Evolutionary conservation across 495 filamentous ascomycete genomes (phyloP), one percentile per base, ranked within the genome.

Genomic region (Neurospora sp.): DNA sequence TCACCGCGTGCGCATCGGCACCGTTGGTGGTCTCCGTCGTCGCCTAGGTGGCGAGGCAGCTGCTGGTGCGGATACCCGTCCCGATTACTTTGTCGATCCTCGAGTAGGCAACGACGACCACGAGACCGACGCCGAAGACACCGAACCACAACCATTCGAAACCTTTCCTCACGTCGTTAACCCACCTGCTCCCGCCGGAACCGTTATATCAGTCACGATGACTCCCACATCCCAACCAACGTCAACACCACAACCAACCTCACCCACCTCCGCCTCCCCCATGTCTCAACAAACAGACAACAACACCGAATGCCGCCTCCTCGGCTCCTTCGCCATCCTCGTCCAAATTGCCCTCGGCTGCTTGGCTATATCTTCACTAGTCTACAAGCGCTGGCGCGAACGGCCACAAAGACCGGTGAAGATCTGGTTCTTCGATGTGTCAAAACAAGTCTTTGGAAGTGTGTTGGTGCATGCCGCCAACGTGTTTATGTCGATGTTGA

Each of bases 381-480:
- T 98, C 20, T 97, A 90, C 82, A 99, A 99, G 83, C 88, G 96
- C 75, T 97, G 92, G 89, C 88, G 93, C 74, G 96, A 99, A 83
- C 86, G 92, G 37, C 95, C 95, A 1, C 95, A 97, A 78, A 89
- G 96, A 54, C 96, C 96, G 20, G 73, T 98, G 72, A 93, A 93
- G 82, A 93, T 99, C 75, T 99, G 95, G 95, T 93, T 91, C 77
- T 98, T 98, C 79, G 96, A 99, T 82, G 96, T 90, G 40, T 95
- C 92, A 18, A 99, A 99, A 84, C 96, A 99, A 84, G 94, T 99
- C n/a, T 91, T 97, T 75, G 96, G 96, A 11, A 94, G 93, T 60
- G 89, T 92, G 60, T 87, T 99, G 84, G 89, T 97, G 35, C 96
- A 99, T 81, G 86, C 93, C 38, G 91, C 93, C 27, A 99, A 99